Evolutionary conservation across 1,284 basidiomycete species (phyloP).

Genomic region (Gomphus bonarii): DNA sequence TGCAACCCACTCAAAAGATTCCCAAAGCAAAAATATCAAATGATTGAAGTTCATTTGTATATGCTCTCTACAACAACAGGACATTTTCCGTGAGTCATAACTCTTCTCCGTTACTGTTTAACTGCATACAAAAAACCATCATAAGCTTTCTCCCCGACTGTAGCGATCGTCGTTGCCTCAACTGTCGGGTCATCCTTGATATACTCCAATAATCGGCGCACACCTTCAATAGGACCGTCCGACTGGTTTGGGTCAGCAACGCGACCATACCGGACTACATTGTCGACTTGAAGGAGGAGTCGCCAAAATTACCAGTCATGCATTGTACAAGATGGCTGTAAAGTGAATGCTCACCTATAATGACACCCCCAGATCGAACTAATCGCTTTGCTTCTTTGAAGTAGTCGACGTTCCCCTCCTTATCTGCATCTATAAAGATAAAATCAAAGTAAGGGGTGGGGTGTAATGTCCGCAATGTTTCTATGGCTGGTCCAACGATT

Average conservation of each 20-base stretch:
- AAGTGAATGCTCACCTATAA: neutral
- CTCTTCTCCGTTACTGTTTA: no score
- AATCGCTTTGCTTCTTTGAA: neutral
- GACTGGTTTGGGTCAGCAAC: slow-evolving; percentile 35
- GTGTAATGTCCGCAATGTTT: slow-evolving; percentile 32
- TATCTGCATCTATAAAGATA: slow-evolving; percentile 56
- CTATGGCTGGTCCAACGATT: slow-evolving; percentile 38
- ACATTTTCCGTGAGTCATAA: no score
- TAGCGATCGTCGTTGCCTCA: slow-evolving; percentile 50
- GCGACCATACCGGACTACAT: slow-evolving; percentile 38
- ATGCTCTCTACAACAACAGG: no score
- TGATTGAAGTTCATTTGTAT: no score
- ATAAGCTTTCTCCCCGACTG: slow-evolving; percentile 51
- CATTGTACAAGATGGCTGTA: neutral
- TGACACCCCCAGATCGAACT: neutral
- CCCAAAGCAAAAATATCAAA: no score
- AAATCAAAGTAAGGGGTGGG: slow-evolving; percentile 41
- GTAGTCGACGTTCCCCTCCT: neutral
- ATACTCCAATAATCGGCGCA: slow-evolving; percentile 34
- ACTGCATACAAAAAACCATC: slow-evolving; percentile 49
- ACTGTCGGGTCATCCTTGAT: slow-evolving; percentile 44
- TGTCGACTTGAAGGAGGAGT: neutral
- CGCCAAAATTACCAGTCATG: neutral
- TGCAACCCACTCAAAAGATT: no score
- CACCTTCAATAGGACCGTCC: slow-evolving; percentile 29